Evolutionary conservation across 495 filamentous ascomycete genomes (phyloP), one percentile per base, ranked within the genome.

Genomic region (Penicillium longicatenatum): DNA sequence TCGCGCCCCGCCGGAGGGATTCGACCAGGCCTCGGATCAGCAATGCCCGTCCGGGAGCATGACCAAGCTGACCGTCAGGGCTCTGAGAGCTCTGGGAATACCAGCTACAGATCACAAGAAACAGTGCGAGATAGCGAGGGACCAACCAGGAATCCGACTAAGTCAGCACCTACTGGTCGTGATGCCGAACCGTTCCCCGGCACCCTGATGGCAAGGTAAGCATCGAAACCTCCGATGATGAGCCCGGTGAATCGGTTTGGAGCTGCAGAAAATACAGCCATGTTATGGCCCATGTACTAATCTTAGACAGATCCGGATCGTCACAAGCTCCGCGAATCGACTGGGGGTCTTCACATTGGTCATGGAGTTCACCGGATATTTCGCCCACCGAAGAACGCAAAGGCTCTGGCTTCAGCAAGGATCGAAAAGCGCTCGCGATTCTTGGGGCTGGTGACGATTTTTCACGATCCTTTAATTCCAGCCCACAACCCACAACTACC

Each of bases 361-460:
- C 77, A 35, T 77, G 73, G 63, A 67, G 66, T 20, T 77, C 80
- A 9, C 74, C 79, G 3, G 74, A 78, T 30, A 67, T 76, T 16
- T 75, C 75, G 21, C 73, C 76, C 11, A 78, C 73, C 30, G 78
- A 80, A 47, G 66, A 71, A 47, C 76, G 75, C 48, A 79, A 74
- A 54, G 59, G 59, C 7, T 65, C 74, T 56, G 66, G 73, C 4
- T 71, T 79, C 33, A 65, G 62, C 26, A 73, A 70, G 52, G 72
- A 76, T 52, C 64, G 70, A 47, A 78, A 77, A 58, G 75, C 72
- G 12, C 61, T 73, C 50, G 70, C 66, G 33, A 55, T 71, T 4
- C 55, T 76, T 42, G 72, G 70, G 33, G 62, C 66, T 14, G 67
- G 68, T 35, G 71, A 77, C 50, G 71, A 61, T 48, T 58, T 58